Conservation (phyloP, 192 early-diverging fungal species). For the Entrophospora sp. region DNA sequence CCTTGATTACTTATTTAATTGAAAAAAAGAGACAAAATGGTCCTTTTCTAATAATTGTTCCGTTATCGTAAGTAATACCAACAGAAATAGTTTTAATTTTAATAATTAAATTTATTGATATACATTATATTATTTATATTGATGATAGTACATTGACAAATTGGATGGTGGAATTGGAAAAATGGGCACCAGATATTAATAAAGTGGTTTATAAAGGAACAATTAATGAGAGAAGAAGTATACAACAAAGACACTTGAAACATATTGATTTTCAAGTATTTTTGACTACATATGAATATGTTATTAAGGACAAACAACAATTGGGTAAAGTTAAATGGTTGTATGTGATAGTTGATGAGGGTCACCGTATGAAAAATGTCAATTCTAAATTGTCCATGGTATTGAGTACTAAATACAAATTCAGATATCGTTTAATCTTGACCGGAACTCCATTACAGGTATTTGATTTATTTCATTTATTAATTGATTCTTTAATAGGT, state of each 20-base stretch:
- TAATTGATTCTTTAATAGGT: too few species aligned
- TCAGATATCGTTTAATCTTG: conserved; percentile 87
- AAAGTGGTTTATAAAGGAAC: conserved; percentile 91
- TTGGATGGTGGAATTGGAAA: conserved; percentile 94
- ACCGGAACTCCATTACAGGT: conserved; percentile 95
- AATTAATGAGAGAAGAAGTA: conserved; percentile 57
- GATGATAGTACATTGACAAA: conserved; percentile 71
- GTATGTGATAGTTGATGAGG: conserved; percentile 97
- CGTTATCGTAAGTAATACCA: conserved; percentile 60
- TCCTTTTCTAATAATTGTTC: conserved; percentile 91
- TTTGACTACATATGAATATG: conserved; percentile 96
- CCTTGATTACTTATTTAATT: conserved; percentile 89
- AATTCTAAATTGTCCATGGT: conserved; percentile 77
- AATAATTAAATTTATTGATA: conserved; percentile 34
- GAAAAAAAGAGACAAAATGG: conserved; percentile 89
- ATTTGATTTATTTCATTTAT: neutral
- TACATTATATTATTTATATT: neutral
- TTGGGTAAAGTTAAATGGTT: conserved; percentile 91
- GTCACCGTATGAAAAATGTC: too few species aligned
- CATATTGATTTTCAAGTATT: conserved; percentile 83
- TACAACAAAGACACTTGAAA: conserved; percentile 61
- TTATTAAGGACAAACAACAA: conserved; percentile 81
- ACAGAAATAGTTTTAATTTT: neutral
- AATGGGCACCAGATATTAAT: conserved; percentile 85
- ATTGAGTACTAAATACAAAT: conserved; percentile 78